phyloP scores from a whole-genome alignment of 2,329 filamentous ascomycete species.

The Mycogone perniciosa region DNA sequence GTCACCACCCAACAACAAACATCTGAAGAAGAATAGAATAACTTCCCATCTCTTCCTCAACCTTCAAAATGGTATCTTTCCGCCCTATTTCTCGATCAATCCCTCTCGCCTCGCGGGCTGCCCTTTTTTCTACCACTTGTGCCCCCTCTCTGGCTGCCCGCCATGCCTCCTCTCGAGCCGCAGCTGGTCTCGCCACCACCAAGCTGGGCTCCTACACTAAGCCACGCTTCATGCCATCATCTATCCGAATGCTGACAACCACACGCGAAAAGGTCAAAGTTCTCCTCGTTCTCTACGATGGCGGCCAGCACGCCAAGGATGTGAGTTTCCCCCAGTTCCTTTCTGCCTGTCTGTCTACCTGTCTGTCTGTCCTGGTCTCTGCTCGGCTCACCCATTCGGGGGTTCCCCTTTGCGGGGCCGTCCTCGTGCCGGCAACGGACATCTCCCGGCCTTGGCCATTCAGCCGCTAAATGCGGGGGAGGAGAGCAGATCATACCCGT shows the following conservation, averaged over 20 bases:
- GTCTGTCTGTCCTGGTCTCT: not conserved
- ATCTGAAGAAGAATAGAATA: slow-evolving; percentile 2
- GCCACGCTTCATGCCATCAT: slow-evolving; percentile 25
- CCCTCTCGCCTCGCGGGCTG: slow-evolving; percentile 21
- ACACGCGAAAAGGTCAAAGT: slow-evolving; percentile 72
- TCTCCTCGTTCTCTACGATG: slow-evolving; percentile 90
- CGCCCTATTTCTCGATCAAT: slow-evolving; percentile 23
- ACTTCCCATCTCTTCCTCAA: slow-evolving; percentile 6
- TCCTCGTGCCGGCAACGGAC: not conserved
- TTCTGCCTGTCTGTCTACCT: not conserved
- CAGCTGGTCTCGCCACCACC: slow-evolving; percentile 37
- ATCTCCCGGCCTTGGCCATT: not conserved
- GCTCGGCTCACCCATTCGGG: not conserved
- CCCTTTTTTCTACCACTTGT: slow-evolving; percentile 20
- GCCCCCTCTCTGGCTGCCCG: slow-evolving; percentile 14
- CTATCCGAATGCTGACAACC: slow-evolving; percentile 53
- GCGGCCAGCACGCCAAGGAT: slow-evolving; percentile 78
- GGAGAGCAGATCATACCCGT: not conserved
- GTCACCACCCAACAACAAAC: not conserved
- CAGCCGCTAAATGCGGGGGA: slow-evolving; percentile 11
- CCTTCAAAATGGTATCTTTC: slow-evolving; percentile 29
- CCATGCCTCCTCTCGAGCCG: slow-evolving; percentile 26
- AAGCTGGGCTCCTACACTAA: slow-evolving; percentile 21
- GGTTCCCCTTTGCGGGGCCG: not conserved
- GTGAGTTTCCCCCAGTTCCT: slow-evolving; percentile 44